phyloP scores from a whole-genome alignment of 148 eudicot genomes.

The Chenopodium suecicum region DNA sequence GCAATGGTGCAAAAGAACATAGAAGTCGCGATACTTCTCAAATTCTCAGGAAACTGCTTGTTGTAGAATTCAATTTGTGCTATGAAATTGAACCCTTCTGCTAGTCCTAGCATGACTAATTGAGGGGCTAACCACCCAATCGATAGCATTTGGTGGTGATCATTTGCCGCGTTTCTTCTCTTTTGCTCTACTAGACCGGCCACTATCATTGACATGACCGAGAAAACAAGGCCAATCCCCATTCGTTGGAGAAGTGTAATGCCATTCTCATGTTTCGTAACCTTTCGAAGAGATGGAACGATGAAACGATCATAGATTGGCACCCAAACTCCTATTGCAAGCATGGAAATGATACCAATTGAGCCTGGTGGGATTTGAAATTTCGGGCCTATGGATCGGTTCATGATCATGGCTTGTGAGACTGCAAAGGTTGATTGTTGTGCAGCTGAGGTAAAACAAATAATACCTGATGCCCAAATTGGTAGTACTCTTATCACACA shows the following conservation, averaged over 20 bases:
- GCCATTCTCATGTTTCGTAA: conserved; percentile 58
- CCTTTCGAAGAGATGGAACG: conserved; percentile 48
- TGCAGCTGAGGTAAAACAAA: conserved; percentile 53
- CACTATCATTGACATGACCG: conserved; percentile 53
- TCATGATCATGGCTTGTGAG: conserved; percentile 69
- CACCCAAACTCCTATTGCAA: conserved; percentile 52
- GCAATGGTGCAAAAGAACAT: conserved; percentile 52
- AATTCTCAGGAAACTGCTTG: conserved; percentile 71
- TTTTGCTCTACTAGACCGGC: conserved; percentile 60
- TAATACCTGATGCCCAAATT: conserved; percentile 66
- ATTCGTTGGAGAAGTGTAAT: conserved; percentile 68
- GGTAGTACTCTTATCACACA: conserved; percentile 62
- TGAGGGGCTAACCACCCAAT: conserved; percentile 69
- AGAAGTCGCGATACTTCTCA: conserved; percentile 68
- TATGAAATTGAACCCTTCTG: conserved; percentile 67
- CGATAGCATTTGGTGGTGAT: conserved; percentile 31
- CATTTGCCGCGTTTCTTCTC: conserved; percentile 45
- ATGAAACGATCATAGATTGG: conserved; percentile 60
- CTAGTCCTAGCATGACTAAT: conserved; percentile 53
- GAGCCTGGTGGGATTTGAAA: conserved; percentile 73
- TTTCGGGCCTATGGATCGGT: conserved; percentile 48
- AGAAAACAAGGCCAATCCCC: conserved; percentile 55
- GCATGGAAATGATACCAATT: conserved; percentile 47
- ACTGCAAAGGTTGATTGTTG: conserved; percentile 65
- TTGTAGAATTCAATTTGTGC: conserved; percentile 80